Base-by-base conservation (phyloP, 371 early-diverging fungal genomes). In the Mucor saturninus region DNA sequence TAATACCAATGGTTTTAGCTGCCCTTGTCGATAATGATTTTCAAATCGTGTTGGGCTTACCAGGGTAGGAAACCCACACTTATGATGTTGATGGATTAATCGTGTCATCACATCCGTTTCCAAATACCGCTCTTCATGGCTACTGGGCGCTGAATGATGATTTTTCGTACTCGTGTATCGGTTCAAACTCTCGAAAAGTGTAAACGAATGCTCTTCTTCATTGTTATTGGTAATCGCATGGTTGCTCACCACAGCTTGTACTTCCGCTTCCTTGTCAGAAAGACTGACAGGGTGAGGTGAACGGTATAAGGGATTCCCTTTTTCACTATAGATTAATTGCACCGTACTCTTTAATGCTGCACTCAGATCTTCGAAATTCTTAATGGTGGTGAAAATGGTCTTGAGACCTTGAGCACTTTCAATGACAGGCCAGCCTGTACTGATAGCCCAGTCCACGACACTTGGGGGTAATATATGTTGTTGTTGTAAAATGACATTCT, bases 21-120 rank as follows among this genome's bases (percentile, higher is more conserved):
- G 59, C 4, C 61, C 67, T 50, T 66, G 64, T 4, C 59, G 60
- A 38, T 64, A 69, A 48, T 66, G 64, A 5, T 62, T 62, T 55
- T 66, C 71, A n/a, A 74, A 72, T 4, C 69, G 54, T 9, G 69
- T 53, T 5, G 75, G 75, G 10, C 58, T 62, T 38, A 71, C 74
- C 9, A 73, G 52, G 4, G 61, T 62, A 1, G 76, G 76, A 30
- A 76, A 76, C 0, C 69, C 61, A 29, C 76, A 76, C 51, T 76
- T 58, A 31, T 73, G 72, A 28, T 76, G 69, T 26, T 69, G 66
- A 21, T 65, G 65, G 4, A 72, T 61, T 7, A 74, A 28, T 4
- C 68, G 68, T 10, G 60, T 57, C 54, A 61, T 69, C 1, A 74
- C 64, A 11, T 74, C 68, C 2, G 46, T 51, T 29, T 61, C 64